Evolutionary conservation across 1,284 basidiomycete species (phyloP).

Genomic region (Erythrobasidium hasegawianum): DNA sequence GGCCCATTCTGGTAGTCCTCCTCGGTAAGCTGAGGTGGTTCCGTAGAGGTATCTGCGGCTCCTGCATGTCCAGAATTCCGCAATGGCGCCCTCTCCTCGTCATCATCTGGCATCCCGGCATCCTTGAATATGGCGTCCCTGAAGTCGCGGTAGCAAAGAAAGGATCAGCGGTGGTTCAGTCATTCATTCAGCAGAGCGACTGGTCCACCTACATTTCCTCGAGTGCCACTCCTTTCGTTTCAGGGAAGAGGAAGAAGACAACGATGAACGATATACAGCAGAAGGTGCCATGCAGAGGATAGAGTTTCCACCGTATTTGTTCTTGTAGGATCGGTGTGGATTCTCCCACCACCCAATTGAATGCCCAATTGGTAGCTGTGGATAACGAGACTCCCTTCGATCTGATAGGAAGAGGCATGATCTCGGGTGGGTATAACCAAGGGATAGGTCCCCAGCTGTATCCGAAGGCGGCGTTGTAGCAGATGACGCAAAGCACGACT

Average conservation of each 20-base stretch:
- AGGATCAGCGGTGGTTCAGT: background rate
- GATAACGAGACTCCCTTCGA: constrained; percentile 93
- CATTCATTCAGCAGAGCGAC: background rate
- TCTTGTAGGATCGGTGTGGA: constrained; percentile 85
- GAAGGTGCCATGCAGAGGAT: constrained; percentile 84
- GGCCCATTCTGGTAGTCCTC: background rate
- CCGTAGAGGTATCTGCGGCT: constrained; percentile 13
- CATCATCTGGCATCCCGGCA: constrained; percentile 10
- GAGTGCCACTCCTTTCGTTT: constrained; percentile 56
- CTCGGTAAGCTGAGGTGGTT: constrained; percentile 21
- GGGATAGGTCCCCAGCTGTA: constrained; percentile 59
- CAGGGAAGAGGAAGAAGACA: constrained; percentile 70
- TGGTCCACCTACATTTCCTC: constrained; percentile 53
- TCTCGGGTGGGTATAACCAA: constrained; percentile 56
- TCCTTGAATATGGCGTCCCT: constrained; percentile 34
- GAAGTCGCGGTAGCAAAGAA: background rate
- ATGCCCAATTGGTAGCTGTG: constrained; percentile 63
- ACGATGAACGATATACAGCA: constrained; percentile 36
- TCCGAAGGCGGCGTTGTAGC: constrained; percentile 92
- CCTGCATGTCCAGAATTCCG: background rate
- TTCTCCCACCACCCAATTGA: constrained; percentile 63
- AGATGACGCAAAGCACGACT: constrained; percentile 84
- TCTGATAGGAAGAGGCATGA: constrained; percentile 77
- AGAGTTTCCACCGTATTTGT: constrained; percentile 83
- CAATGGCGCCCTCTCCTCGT: constrained; percentile 26